Evolutionary conservation across 805 yeast species (phyloP), one percentile per base, ranked within the genome.

Genomic region (Starmera amethionina): DNA sequence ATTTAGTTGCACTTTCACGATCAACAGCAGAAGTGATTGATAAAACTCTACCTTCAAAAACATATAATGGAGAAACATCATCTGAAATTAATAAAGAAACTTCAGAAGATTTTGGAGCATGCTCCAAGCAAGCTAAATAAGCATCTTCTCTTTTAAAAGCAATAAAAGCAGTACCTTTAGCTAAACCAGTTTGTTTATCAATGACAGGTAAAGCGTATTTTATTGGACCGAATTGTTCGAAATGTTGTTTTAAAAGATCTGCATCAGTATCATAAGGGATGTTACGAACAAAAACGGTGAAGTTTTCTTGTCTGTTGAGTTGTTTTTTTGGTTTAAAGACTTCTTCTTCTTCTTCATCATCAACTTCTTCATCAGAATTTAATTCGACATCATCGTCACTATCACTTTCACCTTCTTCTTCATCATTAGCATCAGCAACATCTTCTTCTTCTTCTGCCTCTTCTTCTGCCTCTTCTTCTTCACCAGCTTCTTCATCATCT

Each of bases 121-220:
- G 72, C 5, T 68, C 67, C 30, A 89, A 57, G 63, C 97, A 89
- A 40, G 73, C 71, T 29, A 71, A 70, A 51, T 77, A 84, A 4
- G 82, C 75, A 5, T 71, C 77, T 40, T 74, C 75, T 18, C 71
- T 65, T 38, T 59, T 61, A 57, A 93, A 93, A 0, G 96, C 95
- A 34, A 93, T 95, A 58, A 93, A 93, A 0, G 96, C 98, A 1
- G 96, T 82, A 46, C 98, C 98, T 58, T 73, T 84, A 11, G 97
- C 90, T 44, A 85, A 65, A 6, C 94, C 95, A 3, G 95, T 79
- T 41, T 70, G 82, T 54, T 70, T 83, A 55, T 93, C 98, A 46
- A 82, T 69, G 12, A 93, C 98, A 0, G 97, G 96, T 35, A 93
- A 70, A 1, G 98, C 98, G 58, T 88, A 93, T 51, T 82, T 81